Evolutionary conservation across 306 rosid genomes (phyloP).

Genomic region (Fragaria ananassa): DNA sequence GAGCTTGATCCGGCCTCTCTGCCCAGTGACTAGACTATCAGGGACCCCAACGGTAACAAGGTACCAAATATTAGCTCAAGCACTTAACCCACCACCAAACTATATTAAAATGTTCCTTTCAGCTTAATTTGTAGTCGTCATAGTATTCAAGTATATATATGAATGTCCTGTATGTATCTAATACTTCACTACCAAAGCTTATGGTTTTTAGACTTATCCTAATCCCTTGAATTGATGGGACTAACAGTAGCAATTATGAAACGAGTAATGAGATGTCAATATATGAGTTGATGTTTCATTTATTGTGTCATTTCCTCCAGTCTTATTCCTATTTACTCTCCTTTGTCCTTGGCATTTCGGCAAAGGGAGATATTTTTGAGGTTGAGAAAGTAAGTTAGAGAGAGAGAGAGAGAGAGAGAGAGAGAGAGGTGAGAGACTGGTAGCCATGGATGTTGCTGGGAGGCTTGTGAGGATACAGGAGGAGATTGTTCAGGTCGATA

Average conservation of each 20-base stretch:
- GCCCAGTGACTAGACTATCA: constrained; percentile 22
- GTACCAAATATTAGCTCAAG: not conserved
- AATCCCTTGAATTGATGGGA: constrained; percentile 6
- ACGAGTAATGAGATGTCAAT: constrained; percentile 1
- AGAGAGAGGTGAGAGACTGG: not conserved
- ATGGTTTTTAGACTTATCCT: not conserved
- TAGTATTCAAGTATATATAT: not conserved
- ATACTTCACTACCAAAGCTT: not conserved
- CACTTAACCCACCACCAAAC: not conserved
- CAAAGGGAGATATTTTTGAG: not conserved
- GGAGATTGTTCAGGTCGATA: not conserved
- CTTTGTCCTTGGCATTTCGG: not conserved
- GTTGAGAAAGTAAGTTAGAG: not conserved
- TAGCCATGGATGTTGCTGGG: not conserved
- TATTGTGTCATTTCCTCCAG: not conserved
- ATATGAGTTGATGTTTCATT: not conserved
- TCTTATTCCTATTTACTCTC: not conserved
- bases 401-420: too few relatives aligned
- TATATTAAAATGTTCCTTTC: not conserved
- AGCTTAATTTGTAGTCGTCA: not conserved
- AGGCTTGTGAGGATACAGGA: not conserved
- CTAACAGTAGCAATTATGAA: not conserved
- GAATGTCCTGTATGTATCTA: not conserved
- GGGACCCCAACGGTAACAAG: not conserved
- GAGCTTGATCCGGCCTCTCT: constrained; percentile 87